A percentile compares a stretch with the other conserved stretches of the same genome.
These are phyloP conservation scores for Phytophthora europaea DNA, from an alignment of 352 stramenopile species.

Conservation along the genomic window DNA sequence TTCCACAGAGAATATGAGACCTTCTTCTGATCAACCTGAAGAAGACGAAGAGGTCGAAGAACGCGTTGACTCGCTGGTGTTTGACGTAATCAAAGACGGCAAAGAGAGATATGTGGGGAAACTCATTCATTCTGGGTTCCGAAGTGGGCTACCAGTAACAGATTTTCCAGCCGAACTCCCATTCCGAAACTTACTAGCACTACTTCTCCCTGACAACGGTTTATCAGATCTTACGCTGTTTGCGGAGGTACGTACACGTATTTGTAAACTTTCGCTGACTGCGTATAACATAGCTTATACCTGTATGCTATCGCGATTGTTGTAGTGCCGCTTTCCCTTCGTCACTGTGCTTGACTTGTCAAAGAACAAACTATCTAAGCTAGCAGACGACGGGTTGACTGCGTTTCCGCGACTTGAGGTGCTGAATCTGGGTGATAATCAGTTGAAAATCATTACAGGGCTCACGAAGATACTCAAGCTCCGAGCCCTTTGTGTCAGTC, in stretches of 20 bases:
- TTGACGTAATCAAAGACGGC: conserved; percentile 64
- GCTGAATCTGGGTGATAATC: conserved; percentile 70
- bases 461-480: conserved; percentile 68
- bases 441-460: conserved; percentile 63
- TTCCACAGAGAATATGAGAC: conserved; percentile 12
- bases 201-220: conserved; percentile 72
- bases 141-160: conserved; percentile 48
- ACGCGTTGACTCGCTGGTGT: conserved; percentile 45
- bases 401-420: conserved; percentile 76
- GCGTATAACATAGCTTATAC: neutral
- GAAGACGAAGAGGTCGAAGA: conserved; percentile 53
- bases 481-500: conserved; percentile 62
- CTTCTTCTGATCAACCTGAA: conserved; percentile 33
- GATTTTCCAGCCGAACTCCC: conserved; percentile 62
- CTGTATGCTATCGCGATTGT: neutral
- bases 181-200: conserved; percentile 67
- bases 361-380: conserved; percentile 65
- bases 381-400: conserved; percentile 56
- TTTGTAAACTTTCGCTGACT: neutral
- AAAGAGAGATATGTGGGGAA: conserved; percentile 66
- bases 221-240: conserved; percentile 64
- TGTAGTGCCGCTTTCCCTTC: conserved; percentile 72
- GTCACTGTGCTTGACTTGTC: conserved; percentile 68
- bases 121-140: conserved; percentile 63
- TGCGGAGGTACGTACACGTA: conserved; percentile 51